Percentiles rank a stretch among this genome's conserved stretches.
phyloP scores from a whole-genome alignment of 2,329 filamentous ascomycete genomes.

The Aspergillus uvarum region DNA sequence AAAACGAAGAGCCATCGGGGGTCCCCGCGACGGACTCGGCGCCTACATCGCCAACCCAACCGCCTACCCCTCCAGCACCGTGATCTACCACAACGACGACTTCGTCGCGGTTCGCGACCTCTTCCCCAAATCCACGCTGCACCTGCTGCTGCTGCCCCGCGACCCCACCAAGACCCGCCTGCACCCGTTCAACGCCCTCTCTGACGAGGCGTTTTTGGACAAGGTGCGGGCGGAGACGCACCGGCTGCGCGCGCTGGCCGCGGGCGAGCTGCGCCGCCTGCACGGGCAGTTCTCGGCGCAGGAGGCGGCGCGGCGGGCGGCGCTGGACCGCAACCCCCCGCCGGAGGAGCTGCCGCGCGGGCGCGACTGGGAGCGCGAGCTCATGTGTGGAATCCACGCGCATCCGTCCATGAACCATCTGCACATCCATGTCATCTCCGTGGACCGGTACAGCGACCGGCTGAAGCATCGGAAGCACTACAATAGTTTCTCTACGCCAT shows the following conservation, averaged over 20 bases:
- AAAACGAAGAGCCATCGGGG: slow-evolving; percentile 37
- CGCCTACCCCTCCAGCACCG: slow-evolving; percentile 56
- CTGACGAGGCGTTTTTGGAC: slow-evolving; percentile 67
- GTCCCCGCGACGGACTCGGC: slow-evolving; percentile 61
- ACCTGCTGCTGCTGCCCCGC: slow-evolving; percentile 84
- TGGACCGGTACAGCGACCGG: slow-evolving; percentile 71
- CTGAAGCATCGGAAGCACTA: slow-evolving; percentile 86
- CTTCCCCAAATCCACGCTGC: slow-evolving; percentile 81
- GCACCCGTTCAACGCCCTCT: slow-evolving; percentile 77
- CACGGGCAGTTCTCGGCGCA: slow-evolving; percentile 63
- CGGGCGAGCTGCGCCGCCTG: slow-evolving; percentile 69
- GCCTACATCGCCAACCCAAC: slow-evolving; percentile 66
- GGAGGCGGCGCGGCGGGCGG: slow-evolving; percentile 64
- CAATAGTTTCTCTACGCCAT: slow-evolving; percentile 83
- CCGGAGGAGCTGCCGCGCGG: slow-evolving; percentile 63
- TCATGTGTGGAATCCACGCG: slow-evolving; percentile 79
- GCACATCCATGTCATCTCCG: slow-evolving; percentile 82
- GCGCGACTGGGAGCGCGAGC: slow-evolving; percentile 73
- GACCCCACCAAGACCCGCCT: slow-evolving; percentile 58
- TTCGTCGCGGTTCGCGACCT: slow-evolving; percentile 78
- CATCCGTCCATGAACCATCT: slow-evolving; percentile 89
- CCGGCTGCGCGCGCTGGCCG: slow-evolving; percentile 65
- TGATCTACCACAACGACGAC: slow-evolving; percentile 66
- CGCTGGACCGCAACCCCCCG: slow-evolving; percentile 58
- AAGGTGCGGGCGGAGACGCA: slow-evolving; percentile 61